Conservation (phyloP, 164 flowering plant genomes). For the Umbellularia californica region DNA sequence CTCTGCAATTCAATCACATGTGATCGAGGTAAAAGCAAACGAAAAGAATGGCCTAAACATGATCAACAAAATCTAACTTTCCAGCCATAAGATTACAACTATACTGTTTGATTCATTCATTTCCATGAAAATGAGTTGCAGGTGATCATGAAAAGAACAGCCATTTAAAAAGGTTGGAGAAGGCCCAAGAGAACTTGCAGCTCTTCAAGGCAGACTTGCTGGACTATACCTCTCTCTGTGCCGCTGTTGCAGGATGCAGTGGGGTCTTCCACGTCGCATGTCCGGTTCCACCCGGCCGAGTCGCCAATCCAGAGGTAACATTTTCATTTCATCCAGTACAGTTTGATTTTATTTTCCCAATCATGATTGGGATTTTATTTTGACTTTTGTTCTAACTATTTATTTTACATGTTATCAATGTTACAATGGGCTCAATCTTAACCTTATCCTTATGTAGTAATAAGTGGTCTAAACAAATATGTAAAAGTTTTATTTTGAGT, state of each 20-base stretch:
- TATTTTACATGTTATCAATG: too few relatives aligned
- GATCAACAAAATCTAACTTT: not conserved
- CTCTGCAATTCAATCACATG: too few relatives aligned
- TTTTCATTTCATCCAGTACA: not conserved
- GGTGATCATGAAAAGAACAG: conserved; percentile 39
- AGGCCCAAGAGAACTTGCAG: conserved; percentile 38
- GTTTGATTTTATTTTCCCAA: not conserved
- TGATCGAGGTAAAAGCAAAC: too few relatives aligned
- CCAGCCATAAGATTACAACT: too few relatives aligned
- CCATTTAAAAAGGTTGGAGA: conserved; percentile 43
- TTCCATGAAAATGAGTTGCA: conserved; percentile 10
- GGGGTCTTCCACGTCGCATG: conserved; percentile 61
- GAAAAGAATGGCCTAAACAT: too few relatives aligned
- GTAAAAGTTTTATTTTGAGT: too few relatives aligned
- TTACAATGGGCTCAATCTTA: too few relatives aligned
- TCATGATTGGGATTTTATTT: not conserved
- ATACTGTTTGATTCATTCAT: too few relatives aligned
- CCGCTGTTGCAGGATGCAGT: conserved; percentile 44
- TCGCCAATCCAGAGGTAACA: conserved; percentile 43
- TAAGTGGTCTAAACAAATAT: too few relatives aligned
- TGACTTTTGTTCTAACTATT: too few relatives aligned
- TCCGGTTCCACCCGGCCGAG: conserved; percentile 39
- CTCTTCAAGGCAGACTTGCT: conserved; percentile 53
- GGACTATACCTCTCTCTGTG: conserved; percentile 32
- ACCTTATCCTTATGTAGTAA: too few relatives aligned